These are phyloP conservation scores for Colletotrichum eleusines DNA, from an alignment of 2,329 filamentous ascomycete genomes.

Conservation along the genomic window DNA sequence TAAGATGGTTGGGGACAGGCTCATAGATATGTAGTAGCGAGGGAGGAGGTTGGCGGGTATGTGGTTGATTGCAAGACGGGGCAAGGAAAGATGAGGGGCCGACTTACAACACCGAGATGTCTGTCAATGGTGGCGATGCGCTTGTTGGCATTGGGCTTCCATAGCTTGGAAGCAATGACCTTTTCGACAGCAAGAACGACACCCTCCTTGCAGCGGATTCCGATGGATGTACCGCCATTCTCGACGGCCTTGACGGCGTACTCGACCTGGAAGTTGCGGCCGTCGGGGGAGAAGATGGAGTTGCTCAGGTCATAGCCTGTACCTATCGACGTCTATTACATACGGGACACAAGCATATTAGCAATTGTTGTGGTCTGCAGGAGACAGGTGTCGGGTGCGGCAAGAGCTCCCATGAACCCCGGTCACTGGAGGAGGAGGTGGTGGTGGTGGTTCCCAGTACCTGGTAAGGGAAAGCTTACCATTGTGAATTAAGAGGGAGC, in stretches of 20 bases:
- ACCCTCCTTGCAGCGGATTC: slow-evolving; percentile 96
- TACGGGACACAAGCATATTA: slow-evolving; percentile 16
- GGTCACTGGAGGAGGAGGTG: neutral
- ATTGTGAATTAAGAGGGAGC: slow-evolving; percentile 46
- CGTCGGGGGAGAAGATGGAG: slow-evolving; percentile 99
- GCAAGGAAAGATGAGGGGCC: neutral
- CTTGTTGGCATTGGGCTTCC: slow-evolving; percentile 96
- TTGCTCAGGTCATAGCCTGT: slow-evolving; percentile 99
- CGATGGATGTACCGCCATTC: slow-evolving; percentile 95
- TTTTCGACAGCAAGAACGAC: slow-evolving; percentile 97
- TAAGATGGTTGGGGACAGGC: neutral
- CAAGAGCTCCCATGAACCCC: slow-evolving; percentile 28
- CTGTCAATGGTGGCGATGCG: slow-evolving; percentile 94
- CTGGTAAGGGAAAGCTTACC: slow-evolving; percentile 48
- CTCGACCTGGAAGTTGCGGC: slow-evolving; percentile 99
- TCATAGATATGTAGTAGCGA: neutral
- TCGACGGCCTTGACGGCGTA: slow-evolving; percentile 99
- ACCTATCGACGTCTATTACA: slow-evolving; percentile 93
- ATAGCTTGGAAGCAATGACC: slow-evolving; percentile 92
- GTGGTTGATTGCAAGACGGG: slow-evolving; percentile 6
- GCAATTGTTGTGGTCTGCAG: neutral
- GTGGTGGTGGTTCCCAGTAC: slow-evolving; percentile 35
- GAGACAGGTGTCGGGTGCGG: neutral
- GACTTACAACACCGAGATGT: slow-evolving; percentile 89
- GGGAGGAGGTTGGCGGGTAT: neutral